A percentile compares a stretch with the other conserved stretches of the same genome.
Conservation (phyloP, 106 monocot species). For the Gastrodia elata region DNA sequence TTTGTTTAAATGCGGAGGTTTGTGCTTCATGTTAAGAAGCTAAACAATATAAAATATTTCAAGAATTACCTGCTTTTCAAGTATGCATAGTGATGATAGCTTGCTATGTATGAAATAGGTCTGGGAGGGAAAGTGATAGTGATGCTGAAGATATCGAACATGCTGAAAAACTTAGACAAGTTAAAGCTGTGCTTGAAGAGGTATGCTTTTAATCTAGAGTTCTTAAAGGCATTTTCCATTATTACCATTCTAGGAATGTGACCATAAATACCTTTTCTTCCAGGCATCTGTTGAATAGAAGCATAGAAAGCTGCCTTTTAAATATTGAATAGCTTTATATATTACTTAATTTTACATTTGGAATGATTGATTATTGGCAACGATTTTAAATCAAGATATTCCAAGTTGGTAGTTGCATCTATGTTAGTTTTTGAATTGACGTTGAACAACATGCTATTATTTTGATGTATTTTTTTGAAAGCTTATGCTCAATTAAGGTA, state of each 20-base stretch:
- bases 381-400: background rate
- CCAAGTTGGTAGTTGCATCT: background rate
- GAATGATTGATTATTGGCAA: background rate
- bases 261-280: background rate
- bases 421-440: too few relatives aligned
- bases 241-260: background rate
- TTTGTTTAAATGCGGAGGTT: background rate
- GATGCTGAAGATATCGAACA: constrained; percentile 79
- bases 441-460: too few relatives aligned
- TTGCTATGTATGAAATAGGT: constrained; percentile 17
- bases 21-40: background rate
- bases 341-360: background rate
- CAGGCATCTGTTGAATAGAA: background rate
- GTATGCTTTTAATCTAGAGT: constrained; percentile 21
- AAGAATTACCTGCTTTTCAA: background rate
- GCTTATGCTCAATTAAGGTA: too few relatives aligned
- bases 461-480: too few relatives aligned
- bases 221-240: background rate
- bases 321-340: background rate
- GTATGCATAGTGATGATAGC: background rate
- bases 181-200: constrained; percentile 91
- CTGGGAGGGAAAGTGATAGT: constrained; percentile 78
- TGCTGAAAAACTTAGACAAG: constrained; percentile 88
- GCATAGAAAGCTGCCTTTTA: background rate
- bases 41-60: background rate